Evolutionary conservation across 2,329 filamentous ascomycete genomes (phyloP), one percentile per base, ranked within the genome.

Genomic region (Penicillium vulpinum): DNA sequence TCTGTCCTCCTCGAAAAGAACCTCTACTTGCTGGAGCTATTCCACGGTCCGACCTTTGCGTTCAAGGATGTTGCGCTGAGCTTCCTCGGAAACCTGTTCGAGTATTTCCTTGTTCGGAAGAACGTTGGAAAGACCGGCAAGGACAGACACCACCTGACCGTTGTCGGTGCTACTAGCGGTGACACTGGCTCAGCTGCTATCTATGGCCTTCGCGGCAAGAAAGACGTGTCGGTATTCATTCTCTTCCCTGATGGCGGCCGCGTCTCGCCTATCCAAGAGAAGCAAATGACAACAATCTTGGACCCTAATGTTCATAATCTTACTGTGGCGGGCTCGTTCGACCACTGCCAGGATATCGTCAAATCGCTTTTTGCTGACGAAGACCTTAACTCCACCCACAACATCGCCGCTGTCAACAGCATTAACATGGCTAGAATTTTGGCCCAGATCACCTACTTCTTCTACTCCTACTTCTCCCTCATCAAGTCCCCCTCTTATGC

Each of bases 341-440:
- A 97, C 70, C 92, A 97, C 73, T 97, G 94, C 77, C 93, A 97
- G 80, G 92, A 96, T 75, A 95, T 94, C 56, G 89, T 99, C 73
- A 97, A 99, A 78, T 88, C 90, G 1, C 83, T 99, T 48, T 97
- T 97, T 72, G 88, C 86, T 61, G 93, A 99, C 68, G 81, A 88
- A 3, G 87, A 92, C 54, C 89, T 90, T 73, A 97, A 97, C 81
- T 80, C 83, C 65, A 86, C 85, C 2, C 85, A 93, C 70, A 91
- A 91, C 65, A 88, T 97, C 41, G 93, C 90, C 39, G 93, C 94
- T 41, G 91, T 97, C 65, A 97, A 97, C 81, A 94, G 90, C 44
- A 97, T 97, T 79, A 97, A 97, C 79, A 97, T 89, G 85, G 90
- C 92, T 2, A 85, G 94, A 66, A 97, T 99, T 66, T 84, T 99